Conservation (phyloP, 768 basidiomycete genomes). For the Mycena galericulata region DNA sequence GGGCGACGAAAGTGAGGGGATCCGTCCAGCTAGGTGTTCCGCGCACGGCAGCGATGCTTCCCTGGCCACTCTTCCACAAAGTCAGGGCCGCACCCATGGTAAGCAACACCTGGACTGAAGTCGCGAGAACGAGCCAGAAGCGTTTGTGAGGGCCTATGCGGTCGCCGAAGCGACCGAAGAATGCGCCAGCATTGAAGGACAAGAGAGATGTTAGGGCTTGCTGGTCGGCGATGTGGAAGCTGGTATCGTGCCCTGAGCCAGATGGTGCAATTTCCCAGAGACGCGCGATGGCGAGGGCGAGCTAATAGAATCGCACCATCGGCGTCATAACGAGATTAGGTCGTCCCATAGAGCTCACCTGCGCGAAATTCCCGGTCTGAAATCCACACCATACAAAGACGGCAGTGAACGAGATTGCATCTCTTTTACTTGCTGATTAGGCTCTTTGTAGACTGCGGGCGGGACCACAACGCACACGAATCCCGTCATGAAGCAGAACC, state of each 20-base stretch:
- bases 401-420: slow-evolving; percentile 80
- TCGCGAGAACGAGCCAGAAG: slow-evolving; percentile 78
- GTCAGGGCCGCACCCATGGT: slow-evolving; percentile 79
- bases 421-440: slow-evolving; percentile 53
- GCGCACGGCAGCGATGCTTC: slow-evolving; percentile 63
- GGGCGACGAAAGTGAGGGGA: slow-evolving; percentile 70
- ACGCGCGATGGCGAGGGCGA: slow-evolving; percentile 84
- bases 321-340: not conserved
- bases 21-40: slow-evolving; percentile 80
- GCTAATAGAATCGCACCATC: too few relatives aligned
- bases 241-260: slow-evolving; percentile 57
- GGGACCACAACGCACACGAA: slow-evolving; percentile 67
- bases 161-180: slow-evolving; percentile 86
- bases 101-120: slow-evolving; percentile 79
- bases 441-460: not conserved
- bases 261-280: slow-evolving; percentile 67
- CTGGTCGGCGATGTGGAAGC: slow-evolving; percentile 85
- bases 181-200: slow-evolving; percentile 81
- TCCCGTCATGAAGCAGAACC: slow-evolving; percentile 85
- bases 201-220: slow-evolving; percentile 85
- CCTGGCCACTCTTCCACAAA: slow-evolving; percentile 77
- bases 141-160: slow-evolving; percentile 79
- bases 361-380: slow-evolving; percentile 83
- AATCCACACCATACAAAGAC: slow-evolving; percentile 89
- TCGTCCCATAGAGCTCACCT: slow-evolving; percentile 52